Conservation (phyloP, 2,329 filamentous ascomycete genomes). For the Calycina herbarum region DNA sequence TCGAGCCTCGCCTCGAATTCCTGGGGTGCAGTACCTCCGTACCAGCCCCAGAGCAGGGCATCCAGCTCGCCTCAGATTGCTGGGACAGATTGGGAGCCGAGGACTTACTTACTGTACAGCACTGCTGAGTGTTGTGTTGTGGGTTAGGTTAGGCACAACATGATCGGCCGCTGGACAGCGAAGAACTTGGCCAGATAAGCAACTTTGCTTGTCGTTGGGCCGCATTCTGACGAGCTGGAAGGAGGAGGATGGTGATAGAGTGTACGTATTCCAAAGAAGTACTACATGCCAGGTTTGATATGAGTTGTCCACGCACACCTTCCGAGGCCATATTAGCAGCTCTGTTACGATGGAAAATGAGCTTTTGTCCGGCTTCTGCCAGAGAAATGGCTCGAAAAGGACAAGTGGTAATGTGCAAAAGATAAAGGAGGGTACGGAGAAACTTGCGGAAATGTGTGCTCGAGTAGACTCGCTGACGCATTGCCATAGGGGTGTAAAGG, state of each 20-base stretch:
- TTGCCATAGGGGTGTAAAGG: not conserved
- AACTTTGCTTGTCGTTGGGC: not conserved
- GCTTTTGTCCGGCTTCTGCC: not conserved
- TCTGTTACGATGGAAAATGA: not conserved
- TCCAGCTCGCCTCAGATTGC: not conserved
- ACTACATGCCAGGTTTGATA: not conserved
- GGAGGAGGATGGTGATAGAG: not conserved
- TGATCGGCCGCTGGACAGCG: not conserved
- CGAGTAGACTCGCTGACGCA: not conserved
- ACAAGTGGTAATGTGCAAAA: not conserved
- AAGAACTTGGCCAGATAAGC: not conserved
- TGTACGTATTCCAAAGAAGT: not conserved
- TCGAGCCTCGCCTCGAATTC: not conserved
- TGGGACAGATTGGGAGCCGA: not conserved
- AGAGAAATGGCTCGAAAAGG: not conserved
- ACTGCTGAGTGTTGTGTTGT: not conserved
- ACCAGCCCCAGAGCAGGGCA: not conserved
- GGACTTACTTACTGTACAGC: no score
- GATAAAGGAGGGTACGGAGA: conserved; percentile 3
- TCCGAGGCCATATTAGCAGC: not conserved
- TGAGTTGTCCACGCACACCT: conserved; percentile 1
- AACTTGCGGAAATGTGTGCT: not conserved
- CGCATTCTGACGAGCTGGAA: not conserved
- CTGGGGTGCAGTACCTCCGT: no score
- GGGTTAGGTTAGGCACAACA: not conserved